Evolutionary conservation across 2,329 filamentous ascomycete genomes (phyloP).

Genomic region (Beauveria sp.): DNA sequence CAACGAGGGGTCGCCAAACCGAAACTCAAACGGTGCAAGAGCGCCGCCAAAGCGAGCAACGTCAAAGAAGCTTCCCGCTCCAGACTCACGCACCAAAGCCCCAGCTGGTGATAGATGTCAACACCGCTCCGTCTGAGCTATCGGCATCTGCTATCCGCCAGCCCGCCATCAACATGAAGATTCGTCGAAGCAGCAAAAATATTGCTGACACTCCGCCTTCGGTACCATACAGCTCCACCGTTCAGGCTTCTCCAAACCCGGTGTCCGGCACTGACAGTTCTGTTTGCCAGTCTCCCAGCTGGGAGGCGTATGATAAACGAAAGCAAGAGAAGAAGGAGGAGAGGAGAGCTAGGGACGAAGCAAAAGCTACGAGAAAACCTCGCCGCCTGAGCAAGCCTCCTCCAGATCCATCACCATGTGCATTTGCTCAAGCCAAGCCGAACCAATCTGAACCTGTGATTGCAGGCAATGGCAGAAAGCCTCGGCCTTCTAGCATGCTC

Average conservation of each 20-base stretch:
- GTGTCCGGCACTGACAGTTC: slow-evolving; percentile 19
- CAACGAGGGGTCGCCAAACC: not conserved
- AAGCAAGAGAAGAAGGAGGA: slow-evolving; percentile 46
- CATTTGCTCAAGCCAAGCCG: slow-evolving; percentile 12
- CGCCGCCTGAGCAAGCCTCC: slow-evolving; percentile 26
- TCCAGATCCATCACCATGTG: slow-evolving; percentile 18
- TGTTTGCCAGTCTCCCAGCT: slow-evolving; percentile 55
- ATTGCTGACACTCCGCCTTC: not conserved
- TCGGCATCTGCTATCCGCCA: not conserved
- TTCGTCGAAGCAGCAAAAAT: not conserved
- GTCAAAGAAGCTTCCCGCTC: slow-evolving; percentile 6
- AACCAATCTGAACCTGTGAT: slow-evolving; percentile 14
- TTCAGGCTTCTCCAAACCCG: slow-evolving; percentile 1
- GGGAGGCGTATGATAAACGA: slow-evolving; percentile 49
- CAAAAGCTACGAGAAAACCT: slow-evolving; percentile 26
- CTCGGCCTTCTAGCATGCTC: slow-evolving; percentile 12
- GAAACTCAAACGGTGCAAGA: slow-evolving; percentile 4
- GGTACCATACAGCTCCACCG: slow-evolving; percentile 9
- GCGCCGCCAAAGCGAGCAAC: not conserved
- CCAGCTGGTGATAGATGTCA: slow-evolving; percentile 10
- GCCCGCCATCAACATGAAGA: slow-evolving; percentile 2
- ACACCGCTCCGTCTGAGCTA: not conserved
- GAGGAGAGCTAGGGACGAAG: slow-evolving; percentile 33
- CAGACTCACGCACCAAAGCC: slow-evolving; percentile 4
- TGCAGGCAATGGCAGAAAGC: slow-evolving; percentile 15